Conservation (phyloP, 352 stramenopile species). For the Phytophthora fragariaefolia region DNA sequence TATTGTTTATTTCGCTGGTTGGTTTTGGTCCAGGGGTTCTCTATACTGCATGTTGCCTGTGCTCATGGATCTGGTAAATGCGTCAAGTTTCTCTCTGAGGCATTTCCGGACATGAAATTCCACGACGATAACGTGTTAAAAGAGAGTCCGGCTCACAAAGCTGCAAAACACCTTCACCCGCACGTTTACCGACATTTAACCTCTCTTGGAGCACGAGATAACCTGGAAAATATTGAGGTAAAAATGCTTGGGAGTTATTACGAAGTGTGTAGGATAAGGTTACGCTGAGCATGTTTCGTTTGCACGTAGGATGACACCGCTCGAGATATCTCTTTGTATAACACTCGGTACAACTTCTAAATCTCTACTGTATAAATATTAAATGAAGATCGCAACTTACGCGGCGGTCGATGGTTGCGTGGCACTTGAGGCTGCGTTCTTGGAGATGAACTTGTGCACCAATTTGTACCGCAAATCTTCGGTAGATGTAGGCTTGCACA, state of each 20-base stretch:
- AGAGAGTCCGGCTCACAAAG: constrained; percentile 69
- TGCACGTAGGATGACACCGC: constrained; percentile 44
- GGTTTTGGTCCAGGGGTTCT: constrained; percentile 45
- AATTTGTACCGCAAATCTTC: constrained; percentile 69
- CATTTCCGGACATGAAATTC: constrained; percentile 49
- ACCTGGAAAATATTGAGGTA: constrained; percentile 71
- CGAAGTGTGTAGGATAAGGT: not conserved
- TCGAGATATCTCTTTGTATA: constrained; percentile 36
- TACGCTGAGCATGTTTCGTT: not conserved
- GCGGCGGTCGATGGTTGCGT: constrained; percentile 12
- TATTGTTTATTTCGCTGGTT: not conserved
- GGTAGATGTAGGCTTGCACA: constrained; percentile 75
- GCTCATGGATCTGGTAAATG: constrained; percentile 54
- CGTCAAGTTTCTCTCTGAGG: constrained; percentile 48
- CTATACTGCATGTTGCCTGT: constrained; percentile 62
- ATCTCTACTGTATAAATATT: constrained; percentile 25
- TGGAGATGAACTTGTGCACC: constrained; percentile 66
- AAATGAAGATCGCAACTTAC: constrained; percentile 11
- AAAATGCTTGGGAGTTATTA: not conserved
- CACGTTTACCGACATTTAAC: constrained; percentile 52
- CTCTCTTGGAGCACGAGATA: constrained; percentile 39
- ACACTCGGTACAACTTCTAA: constrained; percentile 44
- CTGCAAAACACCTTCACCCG: constrained; percentile 55
- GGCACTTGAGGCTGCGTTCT: constrained; percentile 20
- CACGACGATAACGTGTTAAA: constrained; percentile 46